Base-by-base conservation (phyloP, 306 rosid genomes). In the Dryas drummondii region DNA sequence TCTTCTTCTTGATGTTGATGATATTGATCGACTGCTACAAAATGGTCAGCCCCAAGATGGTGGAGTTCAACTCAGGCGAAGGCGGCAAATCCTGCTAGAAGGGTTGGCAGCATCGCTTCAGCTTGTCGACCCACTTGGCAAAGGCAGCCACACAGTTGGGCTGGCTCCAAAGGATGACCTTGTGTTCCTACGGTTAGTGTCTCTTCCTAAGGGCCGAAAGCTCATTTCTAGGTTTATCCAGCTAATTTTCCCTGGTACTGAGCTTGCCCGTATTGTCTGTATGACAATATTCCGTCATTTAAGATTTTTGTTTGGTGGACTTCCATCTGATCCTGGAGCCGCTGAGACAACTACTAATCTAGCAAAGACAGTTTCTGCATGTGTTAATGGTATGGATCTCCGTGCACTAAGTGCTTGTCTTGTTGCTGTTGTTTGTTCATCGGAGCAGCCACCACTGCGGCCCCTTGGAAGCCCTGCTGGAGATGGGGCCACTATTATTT, bases 1-100 rank as follows among this genome's bases (percentile, higher is more conserved):
- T 82, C 91, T 92, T 81, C 97, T 96, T 76, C 98, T 96, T 78
- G 99, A 96, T 74, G 91, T 90, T 42, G 97, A 96, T 82, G 99
- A 96, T 86, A 90, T 96, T 80, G 97, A 96, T 69, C 97, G 99
- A 60, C 90, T 89, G 77, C 83, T 96, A 64, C 96, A 86, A 70
- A 86, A 83, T 77, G 90, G 89, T 79, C 98, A 86, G 87, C 89
- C 87, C 73, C 99, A 85, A 62, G 99, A 92, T 65, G 90, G 89
- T 51, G 98, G 98, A n/a, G 56, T 68, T 74, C 92, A 87, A 70
- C 87, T 96, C 63, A 82, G 90, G 79, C 88, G 82, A 62, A 89
- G 87, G 57, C 88, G 93, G 15, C 93, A 92, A 78, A 85, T 81
- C 71, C 84, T 94, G 76, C 74, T 96, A 72, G 97, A 92, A 81